These are phyloP conservation scores for Lachnellula hyalina DNA, from an alignment of 2,329 filamentous ascomycete species.

Conservation along the genomic window DNA sequence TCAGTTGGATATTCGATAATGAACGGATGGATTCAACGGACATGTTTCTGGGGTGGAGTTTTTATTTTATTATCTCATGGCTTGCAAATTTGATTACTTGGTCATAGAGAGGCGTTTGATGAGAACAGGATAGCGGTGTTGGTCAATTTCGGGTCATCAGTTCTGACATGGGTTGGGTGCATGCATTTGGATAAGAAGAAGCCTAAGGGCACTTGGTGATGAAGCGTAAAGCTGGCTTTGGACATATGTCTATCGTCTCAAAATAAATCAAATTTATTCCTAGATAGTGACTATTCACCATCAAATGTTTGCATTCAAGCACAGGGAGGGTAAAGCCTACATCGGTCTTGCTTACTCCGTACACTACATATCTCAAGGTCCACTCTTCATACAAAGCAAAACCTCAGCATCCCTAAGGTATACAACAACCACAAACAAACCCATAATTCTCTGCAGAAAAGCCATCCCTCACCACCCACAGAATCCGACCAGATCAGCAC, in stretches of 20 bases:
- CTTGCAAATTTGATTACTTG: neutral
- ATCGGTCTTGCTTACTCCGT: too few species aligned
- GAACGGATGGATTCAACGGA: neutral
- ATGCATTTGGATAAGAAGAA: neutral
- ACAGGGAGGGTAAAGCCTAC: too few species aligned
- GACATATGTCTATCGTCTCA: neutral
- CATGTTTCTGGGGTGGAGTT: neutral
- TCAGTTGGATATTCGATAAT: slow-evolving; percentile 70
- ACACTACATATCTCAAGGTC: too few species aligned
- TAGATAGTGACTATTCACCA: neutral
- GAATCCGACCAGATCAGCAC: too few species aligned
- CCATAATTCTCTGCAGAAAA: too few species aligned
- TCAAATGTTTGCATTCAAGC: too few species aligned
- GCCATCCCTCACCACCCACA: too few species aligned
- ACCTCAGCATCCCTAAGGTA: too few species aligned
- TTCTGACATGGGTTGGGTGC: neutral
- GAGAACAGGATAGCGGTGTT: neutral
- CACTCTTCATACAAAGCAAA: too few species aligned
- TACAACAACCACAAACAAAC: too few species aligned
- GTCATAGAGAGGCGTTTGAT: slow-evolving; percentile 8
- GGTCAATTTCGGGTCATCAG: neutral
- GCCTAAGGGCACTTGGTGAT: neutral
- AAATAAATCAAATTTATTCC: neutral
- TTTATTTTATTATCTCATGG: neutral
- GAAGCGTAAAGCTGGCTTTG: neutral